Base-by-base conservation (phyloP, 73 alveolate genomes). In the Uronychia binucleata region DNA sequence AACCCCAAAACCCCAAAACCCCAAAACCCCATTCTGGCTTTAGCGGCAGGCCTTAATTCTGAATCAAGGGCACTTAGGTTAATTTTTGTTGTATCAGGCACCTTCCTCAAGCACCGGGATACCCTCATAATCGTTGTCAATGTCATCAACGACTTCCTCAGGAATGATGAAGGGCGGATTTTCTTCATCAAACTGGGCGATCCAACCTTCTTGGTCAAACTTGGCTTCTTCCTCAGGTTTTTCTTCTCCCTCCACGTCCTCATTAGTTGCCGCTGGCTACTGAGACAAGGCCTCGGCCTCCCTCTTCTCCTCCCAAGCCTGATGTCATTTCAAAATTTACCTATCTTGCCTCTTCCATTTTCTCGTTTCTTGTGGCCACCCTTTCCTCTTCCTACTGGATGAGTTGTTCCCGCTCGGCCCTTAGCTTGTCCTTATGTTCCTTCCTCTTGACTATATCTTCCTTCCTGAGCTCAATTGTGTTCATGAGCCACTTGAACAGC, bases 61-160 rank as follows among this genome's bases (percentile, higher is more conserved):
- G n/a, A n/a, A n/a, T n/a, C n/a, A n/a, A n/a, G n/a, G n/a, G n/a
- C n/a, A n/a, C n/a, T n/a, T n/a, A n/a, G n/a, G n/a, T n/a, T n/a
- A n/a, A n/a, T n/a, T n/a, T n/a, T n/a, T n/a, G n/a, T n/a, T 46
- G 67, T 11, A 46, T 46, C 67, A 46, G 5, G 67, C 67, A 11
- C n/a, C 5, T 46, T 46, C 67, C 67, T 46, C 67, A 5, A 46
- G 5, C 67, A 46, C 67, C 5, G 81, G 86, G 57, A 46, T 83
- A 26, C 75, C 92, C 30, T 88, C 91, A 28, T 33, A 81, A 74
- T 90, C 95, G 59, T 85, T 90, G 33, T 90, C 95, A 26, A 90
- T 78, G 78, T 85, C 88, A 58, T 85, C 90, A 8, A 79, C 85
- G n/a, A 90, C 88, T 76, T 59, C 95, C 25, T 79, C 87, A 14